Conservation (phyloP, 352 stramenopile genomes). For the Phytopythium ostracodes region DNA sequence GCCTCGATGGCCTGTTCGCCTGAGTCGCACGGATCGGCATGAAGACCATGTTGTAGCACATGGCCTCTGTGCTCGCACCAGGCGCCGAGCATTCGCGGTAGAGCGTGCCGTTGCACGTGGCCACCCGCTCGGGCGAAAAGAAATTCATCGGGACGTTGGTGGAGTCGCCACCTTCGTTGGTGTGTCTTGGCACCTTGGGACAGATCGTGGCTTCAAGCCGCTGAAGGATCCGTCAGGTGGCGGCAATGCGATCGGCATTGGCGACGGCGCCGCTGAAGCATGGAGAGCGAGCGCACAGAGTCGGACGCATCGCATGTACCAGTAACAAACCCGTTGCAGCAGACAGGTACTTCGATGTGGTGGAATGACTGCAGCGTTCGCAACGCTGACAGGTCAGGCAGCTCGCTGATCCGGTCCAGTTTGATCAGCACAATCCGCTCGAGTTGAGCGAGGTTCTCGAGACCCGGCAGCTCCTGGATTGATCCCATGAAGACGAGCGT, state of each 20-base stretch:
- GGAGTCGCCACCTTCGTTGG: background rate
- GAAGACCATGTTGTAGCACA: constrained; percentile 24
- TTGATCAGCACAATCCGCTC: constrained; percentile 19
- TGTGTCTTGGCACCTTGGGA: background rate
- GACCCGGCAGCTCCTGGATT: constrained; percentile 14
- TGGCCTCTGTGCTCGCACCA: constrained; percentile 6
- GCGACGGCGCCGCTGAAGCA: background rate
- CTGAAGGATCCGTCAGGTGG: background rate
- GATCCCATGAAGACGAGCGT: constrained; percentile 17
- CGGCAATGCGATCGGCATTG: background rate
- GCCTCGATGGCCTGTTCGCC: constrained; percentile 13
- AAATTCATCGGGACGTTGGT: background rate
- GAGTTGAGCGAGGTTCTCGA: constrained; percentile 17
- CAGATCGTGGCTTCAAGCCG: background rate
- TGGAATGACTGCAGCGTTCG: background rate
- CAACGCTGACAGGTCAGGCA: constrained; percentile 21
- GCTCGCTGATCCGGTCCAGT: constrained; percentile 10
- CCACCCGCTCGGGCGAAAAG: constrained; percentile 11
- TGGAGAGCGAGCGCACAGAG: background rate
- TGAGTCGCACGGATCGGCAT: constrained; percentile 16
- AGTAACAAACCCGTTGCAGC: constrained; percentile 1
- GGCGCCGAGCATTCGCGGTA: constrained; percentile 23
- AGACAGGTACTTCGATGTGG: background rate
- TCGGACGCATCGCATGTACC: background rate
- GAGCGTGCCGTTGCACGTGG: constrained; percentile 17